Evolutionary conservation across 768 basidiomycete genomes (phyloP), one percentile per base, ranked within the genome.

Genomic region (Serendipita sp.): DNA sequence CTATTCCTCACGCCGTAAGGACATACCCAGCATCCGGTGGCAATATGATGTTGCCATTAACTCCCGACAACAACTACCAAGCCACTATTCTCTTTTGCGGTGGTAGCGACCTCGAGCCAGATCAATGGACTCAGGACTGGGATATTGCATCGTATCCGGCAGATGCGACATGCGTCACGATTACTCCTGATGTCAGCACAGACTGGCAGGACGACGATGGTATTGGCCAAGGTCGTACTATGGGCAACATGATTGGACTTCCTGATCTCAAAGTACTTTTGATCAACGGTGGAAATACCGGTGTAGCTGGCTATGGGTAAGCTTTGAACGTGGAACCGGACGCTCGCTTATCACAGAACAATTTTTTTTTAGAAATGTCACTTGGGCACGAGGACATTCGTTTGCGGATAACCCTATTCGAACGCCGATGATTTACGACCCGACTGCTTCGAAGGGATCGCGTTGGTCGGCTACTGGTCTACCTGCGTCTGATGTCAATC

Each of bases 11-110:
- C 35, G 75, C 78, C 48, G 83, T 94, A 51, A 86, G 92, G 35
- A 88, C 91, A 3, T 94, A 94, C 71, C 92, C 92, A 7, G 94
- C 88, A 0, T 92, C 92, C 7, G 92, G 89, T 37, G 94, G 87
- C 0, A 81, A 80, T 2, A 88, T 88, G 45, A 91, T 98, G 87
- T 80, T 98, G 0, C 94, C 94, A 4, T 79, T 98, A 16, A 94
- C 89, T 1, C 87, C 89, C 3, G 86, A 79, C 30, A 96, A 95
- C 76, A 86, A 89, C 71, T 98, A 89, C 72, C 82, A 79, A 0
- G 89, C 87, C 0, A 90, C 91, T 0, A 72, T 96, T 48, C 70
- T 98, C 48, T 94, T 97, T 75, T 98, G 94, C 68, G 94, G 94
- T 60, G 95, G 95, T 32, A 82, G 83, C 7, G 79, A 87, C 72